These are phyloP conservation scores for Terfezia boudieri DNA, from an alignment of 495 filamentous ascomycete genomes.

Conservation along the genomic window DNA sequence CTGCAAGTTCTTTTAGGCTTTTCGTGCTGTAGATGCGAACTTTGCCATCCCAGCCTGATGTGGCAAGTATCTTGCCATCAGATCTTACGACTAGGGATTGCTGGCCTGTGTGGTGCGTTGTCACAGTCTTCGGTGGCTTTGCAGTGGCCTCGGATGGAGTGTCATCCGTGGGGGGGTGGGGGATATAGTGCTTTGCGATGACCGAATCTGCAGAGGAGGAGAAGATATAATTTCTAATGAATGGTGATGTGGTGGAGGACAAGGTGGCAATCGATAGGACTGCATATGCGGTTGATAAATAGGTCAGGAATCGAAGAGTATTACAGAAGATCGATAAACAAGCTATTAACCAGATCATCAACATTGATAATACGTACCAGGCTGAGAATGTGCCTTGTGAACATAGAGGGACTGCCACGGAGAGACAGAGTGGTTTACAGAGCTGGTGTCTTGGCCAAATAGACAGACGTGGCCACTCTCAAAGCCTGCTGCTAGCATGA, in stretches of 20 bases:
- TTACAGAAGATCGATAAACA: constrained; percentile 22
- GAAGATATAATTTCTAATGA: constrained; percentile 30
- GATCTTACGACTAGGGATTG: constrained; percentile 55
- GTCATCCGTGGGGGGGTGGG: not conserved
- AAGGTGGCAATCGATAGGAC: not conserved
- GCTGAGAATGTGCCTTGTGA: constrained; percentile 51
- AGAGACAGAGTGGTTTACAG: constrained; percentile 3
- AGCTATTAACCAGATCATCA: not conserved
- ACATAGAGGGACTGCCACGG: constrained; percentile 44
- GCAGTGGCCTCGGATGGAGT: not conserved
- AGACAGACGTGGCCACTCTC: constrained; percentile 62
- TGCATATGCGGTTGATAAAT: constrained; percentile 14
- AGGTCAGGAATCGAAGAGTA: constrained; percentile 50
- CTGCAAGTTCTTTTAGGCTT: constrained; percentile 70
- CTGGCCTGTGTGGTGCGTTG: constrained; percentile 78
- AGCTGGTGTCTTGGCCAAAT: constrained; percentile 22
- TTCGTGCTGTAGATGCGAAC: constrained; percentile 60
- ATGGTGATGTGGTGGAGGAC: not conserved
- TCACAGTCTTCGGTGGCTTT: constrained; percentile 32
- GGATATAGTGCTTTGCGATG: constrained; percentile 33
- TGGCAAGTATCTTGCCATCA: constrained; percentile 68
- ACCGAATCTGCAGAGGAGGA: constrained; percentile 66
- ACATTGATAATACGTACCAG: constrained; percentile 19
- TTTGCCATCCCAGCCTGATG: constrained; percentile 77
- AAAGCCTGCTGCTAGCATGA: constrained; percentile 50